Evolutionary conservation across 2,329 filamentous ascomycete genomes (phyloP).

Genomic region (Immersiporthe knoxdaviesiana): DNA sequence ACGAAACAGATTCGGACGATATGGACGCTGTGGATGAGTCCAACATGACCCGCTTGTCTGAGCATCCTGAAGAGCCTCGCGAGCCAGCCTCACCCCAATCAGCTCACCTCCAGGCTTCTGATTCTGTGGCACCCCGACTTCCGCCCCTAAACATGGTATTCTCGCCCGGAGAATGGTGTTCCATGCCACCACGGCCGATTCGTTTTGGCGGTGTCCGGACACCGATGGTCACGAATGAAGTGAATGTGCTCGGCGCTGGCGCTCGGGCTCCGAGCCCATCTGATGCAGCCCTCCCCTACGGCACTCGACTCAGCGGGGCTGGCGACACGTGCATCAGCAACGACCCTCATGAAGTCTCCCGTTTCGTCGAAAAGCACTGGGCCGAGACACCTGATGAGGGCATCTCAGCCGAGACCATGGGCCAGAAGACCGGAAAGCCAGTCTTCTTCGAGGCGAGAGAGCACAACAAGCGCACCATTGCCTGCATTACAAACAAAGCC

Average conservation of each 20-base stretch:
- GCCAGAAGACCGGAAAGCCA: constrained; percentile 33
- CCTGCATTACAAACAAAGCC: background rate
- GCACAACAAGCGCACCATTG: constrained; percentile 32
- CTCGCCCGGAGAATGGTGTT: background rate
- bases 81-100: background rate
- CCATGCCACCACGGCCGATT: background rate
- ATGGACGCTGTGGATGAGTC: constrained; percentile 10
- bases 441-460: constrained; percentile 37
- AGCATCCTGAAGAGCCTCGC: constrained; percentile 10
- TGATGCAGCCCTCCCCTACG: constrained; percentile 29
- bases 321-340: background rate
- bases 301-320: constrained; percentile 4
- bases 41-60: constrained; percentile 17
- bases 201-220: background rate
- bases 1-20: constrained; percentile 12
- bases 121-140: background rate
- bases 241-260: background rate
- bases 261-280: constrained; percentile 29
- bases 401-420: constrained; percentile 26
- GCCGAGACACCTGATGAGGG: background rate
- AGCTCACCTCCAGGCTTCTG: background rate
- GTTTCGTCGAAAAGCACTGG: background rate
- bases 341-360: background rate
- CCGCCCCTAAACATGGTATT: constrained; percentile 3
- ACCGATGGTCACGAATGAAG: background rate